Evolutionary conservation across 306 rosid species (phyloP), one percentile per base, ranked within the genome.

Genomic region (Prinsepia uniflora): DNA sequence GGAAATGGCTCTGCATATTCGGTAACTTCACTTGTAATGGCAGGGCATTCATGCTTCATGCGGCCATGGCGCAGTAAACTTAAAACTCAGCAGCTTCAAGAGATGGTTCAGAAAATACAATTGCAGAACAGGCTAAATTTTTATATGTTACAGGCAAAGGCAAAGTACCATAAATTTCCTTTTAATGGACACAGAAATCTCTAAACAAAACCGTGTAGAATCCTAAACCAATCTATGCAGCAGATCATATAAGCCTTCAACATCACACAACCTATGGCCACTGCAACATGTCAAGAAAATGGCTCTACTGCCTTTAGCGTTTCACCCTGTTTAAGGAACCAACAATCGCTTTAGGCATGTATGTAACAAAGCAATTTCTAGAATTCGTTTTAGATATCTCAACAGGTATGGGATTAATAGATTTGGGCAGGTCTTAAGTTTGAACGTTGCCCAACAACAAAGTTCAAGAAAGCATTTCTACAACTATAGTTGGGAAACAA

Each of bases 251-350:
- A 20, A 34, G 63, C 41, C 15, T 41, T 69, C 73, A 53, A 49
- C 72, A 59, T 63, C 79, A 49, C 6, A 24, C 4, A 48, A 68
- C 62, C 79, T 58, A 18, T 15, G 76, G 75, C 75, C 77, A 40
- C 79, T n/a, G 36, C 67, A 70, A 75, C 72, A 61, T 54, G 60
- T 67, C 70, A 75, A 72, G 76, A 72, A 81, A 73, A 62, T 79
- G 5, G 44, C 57, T 68, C 49, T 63, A 66, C 48, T 63, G 49
- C 20, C 68, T 76, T 84, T 79, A 80, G 72, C 81, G 77, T 78
- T 84, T 58, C 47, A 79, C 83, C 86, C 92, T 90, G 86, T 22
- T 39, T 65, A 70, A 65, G 59, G 59, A 75, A 62, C 68, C 69
- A 72, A 42, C 39, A 56, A 52, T n/a, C 42, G 60, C 58, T 6